Conservation (phyloP, 768 basidiomycete species). For the Kwoniella botswanensis region DNA sequence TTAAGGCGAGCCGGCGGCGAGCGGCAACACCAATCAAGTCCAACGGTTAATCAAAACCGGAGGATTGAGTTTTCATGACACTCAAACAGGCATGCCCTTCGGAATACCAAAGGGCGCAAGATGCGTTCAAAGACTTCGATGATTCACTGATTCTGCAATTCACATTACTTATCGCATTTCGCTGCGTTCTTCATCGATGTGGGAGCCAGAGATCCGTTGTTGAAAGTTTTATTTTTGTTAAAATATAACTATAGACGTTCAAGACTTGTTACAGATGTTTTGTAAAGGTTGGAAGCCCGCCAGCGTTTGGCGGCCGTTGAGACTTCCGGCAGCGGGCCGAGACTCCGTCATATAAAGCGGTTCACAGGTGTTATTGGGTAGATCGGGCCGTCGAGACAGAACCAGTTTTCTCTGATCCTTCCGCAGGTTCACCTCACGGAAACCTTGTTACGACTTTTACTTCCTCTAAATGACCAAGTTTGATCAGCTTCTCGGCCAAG, state of each 20-base stretch:
- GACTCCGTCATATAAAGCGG: conserved; percentile 24
- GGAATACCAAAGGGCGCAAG: conserved; percentile 78
- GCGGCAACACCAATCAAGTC: conserved; percentile 49
- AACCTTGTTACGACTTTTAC: conserved; percentile 83
- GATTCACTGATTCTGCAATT: conserved; percentile 82
- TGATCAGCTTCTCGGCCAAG: conserved; percentile 69
- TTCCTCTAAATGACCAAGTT: conserved; percentile 85
- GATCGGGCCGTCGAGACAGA: conserved; percentile 38
- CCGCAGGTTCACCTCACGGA: conserved; percentile 82
- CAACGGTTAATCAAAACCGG: conserved; percentile 31
- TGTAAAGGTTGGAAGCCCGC: conserved; percentile 27
- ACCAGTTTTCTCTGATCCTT: conserved; percentile 65
- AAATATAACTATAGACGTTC: conserved; percentile 48
- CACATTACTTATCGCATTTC: conserved; percentile 82
- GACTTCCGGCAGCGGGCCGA: neutral
- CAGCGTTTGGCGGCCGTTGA: conserved; percentile 1
- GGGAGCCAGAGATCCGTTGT: conserved; percentile 77
- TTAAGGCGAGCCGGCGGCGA: conserved; percentile 59
- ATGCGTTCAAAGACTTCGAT: conserved; percentile 84
- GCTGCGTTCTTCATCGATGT: conserved; percentile 81
- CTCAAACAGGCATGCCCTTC: conserved; percentile 70
- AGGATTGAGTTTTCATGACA: conserved; percentile 61
- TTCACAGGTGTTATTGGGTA: conserved; percentile 64
- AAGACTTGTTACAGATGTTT: conserved; percentile 37
- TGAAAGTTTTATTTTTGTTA: conserved; percentile 62